Conservation (phyloP, 352 stramenopile genomes). For the Phytopythium kandeliae region DNA sequence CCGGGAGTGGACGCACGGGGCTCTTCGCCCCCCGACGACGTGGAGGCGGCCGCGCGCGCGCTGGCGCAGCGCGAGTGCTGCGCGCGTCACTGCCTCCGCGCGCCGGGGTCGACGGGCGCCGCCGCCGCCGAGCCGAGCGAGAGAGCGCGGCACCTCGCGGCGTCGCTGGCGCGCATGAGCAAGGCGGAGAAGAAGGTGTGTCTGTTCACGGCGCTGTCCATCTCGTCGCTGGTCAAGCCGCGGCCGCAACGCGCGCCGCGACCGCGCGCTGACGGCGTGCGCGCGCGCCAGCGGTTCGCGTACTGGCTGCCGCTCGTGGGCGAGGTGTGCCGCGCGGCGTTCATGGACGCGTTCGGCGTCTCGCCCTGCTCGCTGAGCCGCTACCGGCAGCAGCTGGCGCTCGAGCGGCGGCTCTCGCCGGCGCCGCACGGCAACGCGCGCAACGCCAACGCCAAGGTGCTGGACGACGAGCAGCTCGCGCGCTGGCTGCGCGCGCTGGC, state of each 20-base stretch:
- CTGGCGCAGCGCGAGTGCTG: constrained; percentile 1
- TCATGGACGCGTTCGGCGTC: constrained; percentile 6
- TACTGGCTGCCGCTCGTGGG: constrained; percentile 9
- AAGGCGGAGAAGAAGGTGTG: constrained; percentile 4
- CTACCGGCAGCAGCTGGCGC: neutral
- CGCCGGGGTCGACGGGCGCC: too few relatives aligned
- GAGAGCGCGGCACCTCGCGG: neutral
- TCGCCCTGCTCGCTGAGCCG: constrained; percentile 6
- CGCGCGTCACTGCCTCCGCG: neutral
- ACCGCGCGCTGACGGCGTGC: neutral
- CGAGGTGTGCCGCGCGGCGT: constrained; percentile 7
- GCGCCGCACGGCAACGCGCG: constrained; percentile 1
- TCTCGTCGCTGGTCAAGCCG: constrained; percentile 3
- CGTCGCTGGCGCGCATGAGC: constrained; percentile 7
- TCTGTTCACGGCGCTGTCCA: constrained; percentile 5
- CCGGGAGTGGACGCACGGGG: neutral
- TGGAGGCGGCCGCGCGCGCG: neutral
- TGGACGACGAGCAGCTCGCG: constrained; percentile 5
- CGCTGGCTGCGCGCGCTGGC: constrained; percentile 4
- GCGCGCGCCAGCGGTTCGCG: constrained; percentile 3
- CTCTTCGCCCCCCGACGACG: neutral
- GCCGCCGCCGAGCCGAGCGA: neutral
- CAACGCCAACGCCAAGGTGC: constrained; percentile 6
- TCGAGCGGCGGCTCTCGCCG: constrained; percentile 1
- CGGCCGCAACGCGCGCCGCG: constrained; percentile 3